phyloP scores from a whole-genome alignment of 257 asterid genomes.

The Nicotiana knightiana region DNA sequence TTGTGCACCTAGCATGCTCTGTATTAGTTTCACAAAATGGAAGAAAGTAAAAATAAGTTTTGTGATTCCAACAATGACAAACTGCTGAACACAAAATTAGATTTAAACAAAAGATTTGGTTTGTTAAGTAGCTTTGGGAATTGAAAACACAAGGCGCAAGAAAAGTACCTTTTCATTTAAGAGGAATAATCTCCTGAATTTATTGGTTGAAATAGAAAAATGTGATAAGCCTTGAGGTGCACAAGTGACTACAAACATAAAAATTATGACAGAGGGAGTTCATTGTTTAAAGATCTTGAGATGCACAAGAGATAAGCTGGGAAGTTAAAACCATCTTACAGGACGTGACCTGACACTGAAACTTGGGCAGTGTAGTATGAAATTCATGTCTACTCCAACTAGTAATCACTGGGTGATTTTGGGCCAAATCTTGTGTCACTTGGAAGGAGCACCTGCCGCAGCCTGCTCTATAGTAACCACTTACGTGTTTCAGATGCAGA shows the following conservation, averaged over 20 bases:
- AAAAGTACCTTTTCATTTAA: neutral
- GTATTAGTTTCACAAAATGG: constrained; percentile 4
- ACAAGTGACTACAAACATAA: neutral
- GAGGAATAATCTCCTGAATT: neutral
- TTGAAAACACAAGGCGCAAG: neutral
- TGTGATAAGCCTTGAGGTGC: neutral
- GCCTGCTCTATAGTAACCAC: neutral
- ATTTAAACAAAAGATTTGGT: neutral
- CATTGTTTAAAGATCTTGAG: neutral
- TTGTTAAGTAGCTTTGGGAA: neutral
- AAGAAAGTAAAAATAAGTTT: neutral
- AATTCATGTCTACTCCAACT: neutral
- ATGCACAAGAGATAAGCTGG: neutral
- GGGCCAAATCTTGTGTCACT: neutral
- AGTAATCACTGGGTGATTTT: neutral
- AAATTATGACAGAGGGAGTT: neutral
- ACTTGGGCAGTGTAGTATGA: neutral
- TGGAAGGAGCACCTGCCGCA: neutral
- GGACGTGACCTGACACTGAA: neutral
- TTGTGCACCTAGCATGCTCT: neutral
- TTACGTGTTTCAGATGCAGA: neutral
- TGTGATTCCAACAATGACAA: neutral
- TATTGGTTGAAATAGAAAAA: neutral
- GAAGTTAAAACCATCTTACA: neutral
- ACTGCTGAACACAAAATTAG: neutral